phyloP scores from a whole-genome alignment of 73 alveolate genomes.

The Paramecium caudatum region DNA sequence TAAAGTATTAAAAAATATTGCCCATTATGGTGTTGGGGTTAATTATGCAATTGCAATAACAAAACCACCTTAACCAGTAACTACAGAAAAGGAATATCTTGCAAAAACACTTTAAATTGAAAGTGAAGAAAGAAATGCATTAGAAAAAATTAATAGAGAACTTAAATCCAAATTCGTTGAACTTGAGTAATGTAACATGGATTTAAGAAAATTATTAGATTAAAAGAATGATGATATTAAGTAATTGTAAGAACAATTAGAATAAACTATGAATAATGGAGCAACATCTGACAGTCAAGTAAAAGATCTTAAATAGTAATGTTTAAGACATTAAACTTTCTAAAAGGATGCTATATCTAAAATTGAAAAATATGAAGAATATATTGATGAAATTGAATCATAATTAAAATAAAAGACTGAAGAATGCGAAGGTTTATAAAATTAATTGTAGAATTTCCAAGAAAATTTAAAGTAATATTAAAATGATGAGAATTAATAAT shows the following conservation, averaged over 20 bases:
- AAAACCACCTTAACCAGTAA: constrained; percentile 19
- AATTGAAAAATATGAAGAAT: constrained; percentile 52
- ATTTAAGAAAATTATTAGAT: constrained; percentile 8
- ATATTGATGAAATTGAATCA: background rate
- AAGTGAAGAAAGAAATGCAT: constrained; percentile 58
- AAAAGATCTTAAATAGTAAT: constrained; percentile 36
- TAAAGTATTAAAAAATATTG: constrained; percentile 26
- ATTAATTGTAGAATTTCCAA: constrained; percentile 36
- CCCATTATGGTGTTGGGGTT: background rate
- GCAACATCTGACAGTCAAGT: background rate
- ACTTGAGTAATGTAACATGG: background rate
- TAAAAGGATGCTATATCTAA: constrained; percentile 50
- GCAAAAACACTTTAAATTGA: constrained; percentile 52
- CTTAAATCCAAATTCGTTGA: constrained; percentile 19
- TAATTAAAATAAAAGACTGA: background rate
- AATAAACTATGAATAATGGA: background rate
- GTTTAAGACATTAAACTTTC: constrained; percentile 31
- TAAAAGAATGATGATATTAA: background rate
- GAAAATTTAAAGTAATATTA: constrained; percentile 2
- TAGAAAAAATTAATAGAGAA: constrained; percentile 60
- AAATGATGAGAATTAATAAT: constrained; percentile 46
- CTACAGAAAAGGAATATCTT: constrained; percentile 61
- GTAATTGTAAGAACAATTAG: background rate
- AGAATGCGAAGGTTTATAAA: background rate
- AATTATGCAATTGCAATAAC: constrained; percentile 37